Percentiles rank a stretch among this genome's conserved stretches.
Conservation (phyloP, 169 alveolate genomes). For the Prorocentrum cordatum region DNA sequence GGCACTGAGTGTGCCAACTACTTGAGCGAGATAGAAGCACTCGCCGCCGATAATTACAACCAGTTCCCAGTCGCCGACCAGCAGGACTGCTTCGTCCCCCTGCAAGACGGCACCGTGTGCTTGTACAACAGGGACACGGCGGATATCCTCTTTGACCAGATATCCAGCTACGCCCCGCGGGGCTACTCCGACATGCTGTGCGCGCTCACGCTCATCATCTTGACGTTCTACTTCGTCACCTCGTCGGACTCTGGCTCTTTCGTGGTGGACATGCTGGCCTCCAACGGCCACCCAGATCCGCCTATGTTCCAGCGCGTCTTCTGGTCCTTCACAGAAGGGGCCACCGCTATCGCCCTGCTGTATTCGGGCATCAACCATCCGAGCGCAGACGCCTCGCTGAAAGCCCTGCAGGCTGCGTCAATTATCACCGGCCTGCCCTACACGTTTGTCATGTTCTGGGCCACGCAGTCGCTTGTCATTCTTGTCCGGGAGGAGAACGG, state of each 20-base stretch:
- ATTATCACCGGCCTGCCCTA: slow-evolving; percentile 26
- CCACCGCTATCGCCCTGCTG: not conserved
- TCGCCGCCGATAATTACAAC: too few species aligned
- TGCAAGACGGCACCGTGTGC: not conserved
- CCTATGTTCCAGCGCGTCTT: slow-evolving; percentile 21
- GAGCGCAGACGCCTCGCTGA: not conserved
- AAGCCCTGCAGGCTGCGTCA: slow-evolving; percentile 27
- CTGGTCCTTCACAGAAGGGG: slow-evolving; percentile 36
- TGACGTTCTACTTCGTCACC: not conserved
- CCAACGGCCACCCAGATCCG: slow-evolving; percentile 24
- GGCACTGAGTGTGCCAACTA: too few species aligned
- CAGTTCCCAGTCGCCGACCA: too few species aligned
- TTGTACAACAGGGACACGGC: not conserved
- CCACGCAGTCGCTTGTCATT: too few species aligned
- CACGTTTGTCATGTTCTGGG: slow-evolving; percentile 4
- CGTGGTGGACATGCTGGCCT: slow-evolving; percentile 12
- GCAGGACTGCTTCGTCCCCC: too few species aligned
- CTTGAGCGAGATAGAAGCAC: too few species aligned
- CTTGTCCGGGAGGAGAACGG: too few species aligned
- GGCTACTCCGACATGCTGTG: not conserved
- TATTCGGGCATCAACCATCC: too few species aligned
- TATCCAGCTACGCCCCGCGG: not conserved
- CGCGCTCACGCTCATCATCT: not conserved
- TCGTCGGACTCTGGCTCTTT: slow-evolving; percentile 27
- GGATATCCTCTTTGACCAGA: not conserved